Evolutionary conservation across 2,329 filamentous ascomycete species (phyloP).

Genomic region (Phaeophleospora eucalypticola): DNA sequence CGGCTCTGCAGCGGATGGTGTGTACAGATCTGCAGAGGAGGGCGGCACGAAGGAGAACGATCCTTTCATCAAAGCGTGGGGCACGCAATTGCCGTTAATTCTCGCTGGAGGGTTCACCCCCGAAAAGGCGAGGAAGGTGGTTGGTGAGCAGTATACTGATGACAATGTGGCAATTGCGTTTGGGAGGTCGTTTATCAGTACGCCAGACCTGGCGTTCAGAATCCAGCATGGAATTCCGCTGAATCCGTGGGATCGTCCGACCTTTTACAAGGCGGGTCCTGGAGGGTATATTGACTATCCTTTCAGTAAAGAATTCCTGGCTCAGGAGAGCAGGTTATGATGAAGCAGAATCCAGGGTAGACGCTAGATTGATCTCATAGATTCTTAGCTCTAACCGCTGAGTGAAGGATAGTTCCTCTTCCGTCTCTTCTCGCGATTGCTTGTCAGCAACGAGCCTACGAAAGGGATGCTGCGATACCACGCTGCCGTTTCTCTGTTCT

Average conservation of each 20-base stretch:
- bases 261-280: slow-evolving; percentile 42
- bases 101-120: slow-evolving; percentile 42
- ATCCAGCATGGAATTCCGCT: slow-evolving; percentile 43
- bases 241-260: slow-evolving; percentile 43
- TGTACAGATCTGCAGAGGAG: slow-evolving; percentile 23
- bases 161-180: slow-evolving; percentile 46
- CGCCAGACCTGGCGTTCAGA: slow-evolving; percentile 47
- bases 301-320: slow-evolving; percentile 22
- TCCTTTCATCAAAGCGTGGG: slow-evolving; percentile 23
- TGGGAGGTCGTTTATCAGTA: slow-evolving; percentile 48
- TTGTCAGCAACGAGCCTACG: not conserved
- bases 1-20: slow-evolving; percentile 34
- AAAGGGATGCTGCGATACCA: not conserved
- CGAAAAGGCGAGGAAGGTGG: slow-evolving; percentile 33
- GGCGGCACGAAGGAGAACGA: slow-evolving; percentile 30
- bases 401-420: not conserved
- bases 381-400: not conserved
- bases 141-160: slow-evolving; percentile 41
- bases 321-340: not conserved
- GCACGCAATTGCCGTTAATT: slow-evolving; percentile 30
- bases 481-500: not conserved
- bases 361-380: not conserved
- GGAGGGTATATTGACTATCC: slow-evolving; percentile 44
- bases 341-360: too few species aligned
- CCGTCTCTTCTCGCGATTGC: not conserved